Base-by-base conservation (phyloP, 768 basidiomycete genomes). In the Clitopilus passeckerianus region DNA sequence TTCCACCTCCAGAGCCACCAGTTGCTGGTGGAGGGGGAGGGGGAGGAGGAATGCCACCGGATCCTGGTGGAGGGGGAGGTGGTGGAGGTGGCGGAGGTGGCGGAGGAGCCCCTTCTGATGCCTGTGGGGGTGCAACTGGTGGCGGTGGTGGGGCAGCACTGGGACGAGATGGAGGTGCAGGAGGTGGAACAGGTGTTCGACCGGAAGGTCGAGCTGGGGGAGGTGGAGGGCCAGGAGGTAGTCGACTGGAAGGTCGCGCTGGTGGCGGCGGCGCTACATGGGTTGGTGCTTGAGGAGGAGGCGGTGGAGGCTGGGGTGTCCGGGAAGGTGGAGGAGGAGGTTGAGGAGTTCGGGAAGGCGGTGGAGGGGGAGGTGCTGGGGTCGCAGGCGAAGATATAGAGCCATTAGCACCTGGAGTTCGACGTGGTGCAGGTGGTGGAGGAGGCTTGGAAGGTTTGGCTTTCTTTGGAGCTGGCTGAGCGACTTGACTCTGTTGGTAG, bases 11-110 rank as follows among this genome's bases (percentile, higher is more conserved):
- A 34, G 22, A 46, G 22, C 91, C 83, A 5, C 84, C 90, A 16
- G 85, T 77, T 63, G 81, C 83, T 6, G 85, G 70, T 9, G 86
- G 67, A 5, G 86, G 80, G 1, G 85, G 63, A 6, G 64, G 65
- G 10, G 70, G 65, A 1, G 72, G 57, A 7, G 74, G 57, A 57
- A 66, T 34, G 10, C 58, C 67, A 14, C 65, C 64, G 7, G 65
- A 66, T 15, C 67, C 68, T 22, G 65, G 22, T 5, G 69, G 62
- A 5, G 77, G 66, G 1, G 78, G 73, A 0, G 82, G 74, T 0
- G 78, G 80, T 3, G 83, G 78, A 0, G 79, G 75, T 0, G 80
- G 75, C 0, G 73, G 71, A 0, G 73, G 70, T 1, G 71, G 69
- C 6, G 70, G 68, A 0, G 63, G 63, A 1, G 60, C 69, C 1